Percentiles rank a stretch among this genome's conserved stretches.
Conservation (phyloP, 148 eudicot genomes). For the Camellia granthamiana region DNA sequence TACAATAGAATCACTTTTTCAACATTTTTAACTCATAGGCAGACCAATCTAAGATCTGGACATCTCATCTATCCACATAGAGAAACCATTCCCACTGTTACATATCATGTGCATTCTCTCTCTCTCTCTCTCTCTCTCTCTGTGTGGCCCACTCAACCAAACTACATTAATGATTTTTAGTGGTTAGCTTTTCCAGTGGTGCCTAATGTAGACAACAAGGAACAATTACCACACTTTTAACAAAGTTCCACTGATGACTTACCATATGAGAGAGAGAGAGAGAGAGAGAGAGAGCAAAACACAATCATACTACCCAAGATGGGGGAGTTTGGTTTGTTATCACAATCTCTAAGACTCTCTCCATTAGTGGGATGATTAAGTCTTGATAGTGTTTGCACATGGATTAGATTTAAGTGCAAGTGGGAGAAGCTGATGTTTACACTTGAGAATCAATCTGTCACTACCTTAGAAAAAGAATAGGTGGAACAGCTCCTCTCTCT, state of each 20-base stretch:
- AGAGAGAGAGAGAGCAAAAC: not conserved
- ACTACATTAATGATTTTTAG: conserved; percentile 26
- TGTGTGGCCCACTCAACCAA: conserved; percentile 26
- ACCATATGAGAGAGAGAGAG: not conserved
- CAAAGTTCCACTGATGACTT: not conserved
- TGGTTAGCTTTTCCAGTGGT: conserved; percentile 25
- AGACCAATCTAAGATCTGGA: conserved; percentile 14
- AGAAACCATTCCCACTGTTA: conserved; percentile 2
- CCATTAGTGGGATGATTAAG: conserved; percentile 20
- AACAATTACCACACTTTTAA: conserved; percentile 18
- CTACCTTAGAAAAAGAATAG: conserved; percentile 9
- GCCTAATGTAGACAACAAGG: conserved; percentile 26
- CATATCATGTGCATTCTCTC: conserved; percentile 16
- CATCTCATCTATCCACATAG: conserved; percentile 22
- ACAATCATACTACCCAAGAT: conserved; percentile 19
- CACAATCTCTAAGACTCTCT: conserved; percentile 13
- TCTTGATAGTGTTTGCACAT: conserved; percentile 23
- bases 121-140: conserved; percentile 9
- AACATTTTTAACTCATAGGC: conserved; percentile 8
- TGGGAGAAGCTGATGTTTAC: conserved; percentile 32
- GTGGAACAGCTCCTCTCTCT: conserved; percentile 10
- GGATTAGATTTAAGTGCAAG: conserved; percentile 14
- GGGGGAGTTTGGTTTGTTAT: conserved; percentile 18
- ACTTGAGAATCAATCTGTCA: conserved; percentile 20
- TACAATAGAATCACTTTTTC: conserved; percentile 15